These are phyloP conservation scores for Boletus patriciae DNA, from an alignment of 768 basidiomycete species.

Conservation along the genomic window DNA sequence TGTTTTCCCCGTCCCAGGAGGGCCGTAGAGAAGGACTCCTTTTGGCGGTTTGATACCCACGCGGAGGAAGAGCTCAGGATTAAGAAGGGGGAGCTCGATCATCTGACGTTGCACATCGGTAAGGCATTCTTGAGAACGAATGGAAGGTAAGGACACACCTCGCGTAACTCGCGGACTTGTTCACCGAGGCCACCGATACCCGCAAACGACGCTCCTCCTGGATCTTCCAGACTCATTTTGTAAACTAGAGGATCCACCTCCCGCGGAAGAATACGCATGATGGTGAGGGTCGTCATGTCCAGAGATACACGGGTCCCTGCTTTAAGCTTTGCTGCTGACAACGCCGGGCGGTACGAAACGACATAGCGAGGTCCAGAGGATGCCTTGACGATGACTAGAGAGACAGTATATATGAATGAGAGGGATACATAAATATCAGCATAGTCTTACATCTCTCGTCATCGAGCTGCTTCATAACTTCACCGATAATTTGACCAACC, in stretches of 20 bases:
- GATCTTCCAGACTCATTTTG: conserved; percentile 99
- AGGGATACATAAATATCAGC: background rate
- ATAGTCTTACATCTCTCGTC: conserved; percentile 85
- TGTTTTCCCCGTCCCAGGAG: conserved; percentile 96
- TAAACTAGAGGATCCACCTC: conserved; percentile 98
- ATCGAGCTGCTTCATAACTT: conserved; percentile 98
- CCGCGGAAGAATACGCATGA: conserved; percentile 97
- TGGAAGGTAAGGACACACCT: conserved; percentile 51
- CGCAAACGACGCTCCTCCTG: conserved; percentile 92
- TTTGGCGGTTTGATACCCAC: conserved; percentile 97
- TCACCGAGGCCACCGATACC: conserved; percentile 95
- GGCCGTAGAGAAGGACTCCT: conserved; percentile 93
- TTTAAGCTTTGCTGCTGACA: conserved; percentile 91
- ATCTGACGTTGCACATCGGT: conserved; percentile 49
- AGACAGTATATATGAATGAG: background rate
- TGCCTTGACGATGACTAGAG: conserved; percentile 93
- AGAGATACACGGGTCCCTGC: conserved; percentile 92
- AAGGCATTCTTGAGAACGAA: background rate
- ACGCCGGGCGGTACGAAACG: conserved; percentile 91
- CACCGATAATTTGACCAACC: conserved; percentile 98
- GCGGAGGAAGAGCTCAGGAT: conserved; percentile 91
- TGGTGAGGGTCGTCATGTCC: conserved; percentile 98
- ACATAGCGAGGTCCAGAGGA: conserved; percentile 98
- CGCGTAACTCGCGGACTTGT: conserved; percentile 94
- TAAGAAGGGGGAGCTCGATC: conserved; percentile 92